A percentile compares a stretch with the other conserved stretches of the same genome.
phyloP scores from a whole-genome alignment of 2,329 filamentous ascomycete genomes.

The Penicillium hesseltinei region DNA sequence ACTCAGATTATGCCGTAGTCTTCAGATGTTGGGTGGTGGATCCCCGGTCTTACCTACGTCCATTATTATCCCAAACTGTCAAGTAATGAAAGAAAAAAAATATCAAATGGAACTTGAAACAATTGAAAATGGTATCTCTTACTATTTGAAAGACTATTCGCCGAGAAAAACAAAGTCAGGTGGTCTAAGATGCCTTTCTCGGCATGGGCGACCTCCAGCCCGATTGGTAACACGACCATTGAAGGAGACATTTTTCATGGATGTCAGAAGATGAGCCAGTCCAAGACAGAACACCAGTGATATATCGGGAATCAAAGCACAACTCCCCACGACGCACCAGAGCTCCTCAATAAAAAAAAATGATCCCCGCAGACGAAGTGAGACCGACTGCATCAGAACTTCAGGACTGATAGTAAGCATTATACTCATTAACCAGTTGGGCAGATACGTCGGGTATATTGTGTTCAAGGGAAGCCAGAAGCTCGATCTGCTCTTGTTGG shows the following conservation, averaged over 20 bases:
- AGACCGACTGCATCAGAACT: neutral
- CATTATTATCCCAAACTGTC: neutral
- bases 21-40: neutral
- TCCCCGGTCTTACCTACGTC: neutral
- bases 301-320: neutral
- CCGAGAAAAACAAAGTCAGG: neutral
- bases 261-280: conserved; percentile 11
- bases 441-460: conserved; percentile 50
- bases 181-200: neutral
- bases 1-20: neutral
- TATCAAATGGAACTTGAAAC: neutral
- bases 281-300: conserved; percentile 5
- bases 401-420: conserved; percentile 43
- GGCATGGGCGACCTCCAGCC: neutral
- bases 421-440: conserved; percentile 40
- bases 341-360: neutral
- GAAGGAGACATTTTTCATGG: neutral
- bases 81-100: neutral
- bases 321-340: neutral
- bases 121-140: neutral
- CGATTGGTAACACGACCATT: conserved; percentile 5
- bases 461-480: conserved; percentile 74
- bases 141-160: neutral
- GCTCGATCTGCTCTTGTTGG: conserved; percentile 76
- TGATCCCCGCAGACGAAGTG: neutral